Conservation (phyloP, 2,329 filamentous ascomycete species). For the Pyrenophora teres region DNA sequence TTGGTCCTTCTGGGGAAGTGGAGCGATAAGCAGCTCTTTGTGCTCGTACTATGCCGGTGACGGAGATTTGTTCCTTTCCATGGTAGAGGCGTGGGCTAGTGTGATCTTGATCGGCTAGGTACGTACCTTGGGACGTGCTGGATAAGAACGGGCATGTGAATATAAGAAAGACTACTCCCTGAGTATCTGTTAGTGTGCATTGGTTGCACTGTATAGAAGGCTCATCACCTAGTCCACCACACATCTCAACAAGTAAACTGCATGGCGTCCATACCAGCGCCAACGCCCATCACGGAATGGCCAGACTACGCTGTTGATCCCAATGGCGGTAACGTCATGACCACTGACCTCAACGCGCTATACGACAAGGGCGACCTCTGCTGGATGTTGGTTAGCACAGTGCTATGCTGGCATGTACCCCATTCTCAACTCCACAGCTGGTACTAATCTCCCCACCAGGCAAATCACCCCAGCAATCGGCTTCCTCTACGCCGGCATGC, state of each 20-base stretch:
- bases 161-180: slow-evolving; percentile 3
- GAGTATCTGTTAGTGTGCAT: neutral
- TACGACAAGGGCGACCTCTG: slow-evolving; percentile 56
- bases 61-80: slow-evolving; percentile 19
- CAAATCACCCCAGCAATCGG: slow-evolving; percentile 44
- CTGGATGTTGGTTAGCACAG: slow-evolving; percentile 47
- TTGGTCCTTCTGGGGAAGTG: slow-evolving; percentile 14
- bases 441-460: slow-evolving; percentile 19
- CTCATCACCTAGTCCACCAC: neutral
- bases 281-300: slow-evolving; percentile 48
- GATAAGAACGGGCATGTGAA: slow-evolving; percentile 8
- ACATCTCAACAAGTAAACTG: neutral
- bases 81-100: neutral
- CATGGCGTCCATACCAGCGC: slow-evolving; percentile 35
- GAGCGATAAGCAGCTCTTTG: slow-evolving; percentile 30
- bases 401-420: slow-evolving; percentile 37
- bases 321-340: slow-evolving; percentile 52
- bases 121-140: neutral
- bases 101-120: neutral
- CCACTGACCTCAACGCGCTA: slow-evolving; percentile 51
- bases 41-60: slow-evolving; percentile 20
- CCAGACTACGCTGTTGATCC: slow-evolving; percentile 50
- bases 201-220: neutral
- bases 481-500: slow-evolving; percentile 44
- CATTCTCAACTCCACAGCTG: neutral